Percentiles rank a stretch among this genome's conserved stretches.
These are phyloP conservation scores for Agaricus subrufescens DNA, from an alignment of 768 basidiomycete species.

Conservation along the genomic window DNA sequence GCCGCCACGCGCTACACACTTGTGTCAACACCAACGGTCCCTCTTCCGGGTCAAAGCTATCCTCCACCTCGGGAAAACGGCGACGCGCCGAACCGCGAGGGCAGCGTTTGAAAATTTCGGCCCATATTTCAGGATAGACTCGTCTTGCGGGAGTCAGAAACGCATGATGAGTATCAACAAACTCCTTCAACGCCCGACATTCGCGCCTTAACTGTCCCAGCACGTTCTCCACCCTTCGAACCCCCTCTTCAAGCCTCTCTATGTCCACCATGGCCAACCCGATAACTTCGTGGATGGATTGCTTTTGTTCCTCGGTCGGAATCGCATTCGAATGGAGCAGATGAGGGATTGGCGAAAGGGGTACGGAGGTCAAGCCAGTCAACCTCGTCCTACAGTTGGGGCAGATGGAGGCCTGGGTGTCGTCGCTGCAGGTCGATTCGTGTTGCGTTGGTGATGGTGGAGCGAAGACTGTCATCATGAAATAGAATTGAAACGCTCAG, in stretches of 20 bases:
- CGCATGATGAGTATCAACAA: constrained; percentile 10
- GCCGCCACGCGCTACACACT: constrained; percentile 13
- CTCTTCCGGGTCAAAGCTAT: constrained; percentile 12
- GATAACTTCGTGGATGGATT: background rate
- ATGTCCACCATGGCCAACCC: background rate
- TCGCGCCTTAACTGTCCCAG: constrained; percentile 7
- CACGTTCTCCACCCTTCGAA: constrained; percentile 8
- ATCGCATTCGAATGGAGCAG: constrained; percentile 11
- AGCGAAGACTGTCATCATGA: background rate
- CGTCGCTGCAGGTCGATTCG: background rate
- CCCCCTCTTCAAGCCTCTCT: constrained; percentile 8
- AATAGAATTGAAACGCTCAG: background rate
- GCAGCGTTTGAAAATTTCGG: constrained; percentile 13
- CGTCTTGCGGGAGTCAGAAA: constrained; percentile 14
- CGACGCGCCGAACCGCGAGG: constrained; percentile 9
- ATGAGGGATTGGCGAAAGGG: constrained; percentile 11
- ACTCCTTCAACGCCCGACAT: constrained; percentile 5
- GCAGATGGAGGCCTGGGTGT: constrained; percentile 3
- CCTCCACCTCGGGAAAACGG: constrained; percentile 11
- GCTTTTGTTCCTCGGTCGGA: constrained; percentile 4
- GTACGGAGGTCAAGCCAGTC: constrained; percentile 5
- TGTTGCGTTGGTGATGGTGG: background rate
- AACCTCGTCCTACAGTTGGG: constrained; percentile 1
- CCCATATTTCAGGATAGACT: constrained; percentile 12
- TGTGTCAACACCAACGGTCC: constrained; percentile 13